A percentile compares a stretch with the other conserved stretches of the same genome.
Conservation (phyloP, 192 early-diverging fungal species). For the Backusella psychrophila region DNA sequence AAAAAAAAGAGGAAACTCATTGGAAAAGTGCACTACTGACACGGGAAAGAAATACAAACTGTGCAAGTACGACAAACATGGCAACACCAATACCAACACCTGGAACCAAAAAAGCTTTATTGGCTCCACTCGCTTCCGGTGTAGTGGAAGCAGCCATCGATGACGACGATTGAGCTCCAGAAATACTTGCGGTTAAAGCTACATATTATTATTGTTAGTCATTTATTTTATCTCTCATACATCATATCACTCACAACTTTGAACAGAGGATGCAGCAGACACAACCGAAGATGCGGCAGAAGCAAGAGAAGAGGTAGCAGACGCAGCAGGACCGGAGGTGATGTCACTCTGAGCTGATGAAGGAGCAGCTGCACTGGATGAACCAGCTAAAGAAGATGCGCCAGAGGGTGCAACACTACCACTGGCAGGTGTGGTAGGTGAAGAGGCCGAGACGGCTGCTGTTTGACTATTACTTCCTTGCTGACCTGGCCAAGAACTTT, state of each 20-base stretch:
- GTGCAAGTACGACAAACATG: neutral
- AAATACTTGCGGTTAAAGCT: neutral
- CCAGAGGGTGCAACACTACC: neutral
- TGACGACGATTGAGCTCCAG: neutral
- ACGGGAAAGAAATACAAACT: constrained; percentile 5
- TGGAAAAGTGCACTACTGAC: neutral
- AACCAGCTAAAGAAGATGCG: neutral
- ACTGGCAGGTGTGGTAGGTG: neutral
- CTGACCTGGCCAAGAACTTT: constrained; percentile 9
- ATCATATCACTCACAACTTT: neutral
- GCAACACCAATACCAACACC: neutral
- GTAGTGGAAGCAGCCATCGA: neutral
- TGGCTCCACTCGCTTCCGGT: neutral
- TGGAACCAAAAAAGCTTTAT: neutral
- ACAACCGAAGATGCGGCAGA: neutral
- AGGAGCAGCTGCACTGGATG: neutral
- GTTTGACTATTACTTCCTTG: neutral
- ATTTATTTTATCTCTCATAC: neutral
- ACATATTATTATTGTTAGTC: neutral
- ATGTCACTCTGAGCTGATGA: neutral
- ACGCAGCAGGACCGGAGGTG: neutral
- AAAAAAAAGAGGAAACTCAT: neutral
- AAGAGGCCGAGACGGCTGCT: neutral
- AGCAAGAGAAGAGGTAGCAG: neutral
- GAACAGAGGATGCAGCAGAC: neutral